Conservation (phyloP, 306 rosid genomes). For the Cicer pinnatifidum region DNA sequence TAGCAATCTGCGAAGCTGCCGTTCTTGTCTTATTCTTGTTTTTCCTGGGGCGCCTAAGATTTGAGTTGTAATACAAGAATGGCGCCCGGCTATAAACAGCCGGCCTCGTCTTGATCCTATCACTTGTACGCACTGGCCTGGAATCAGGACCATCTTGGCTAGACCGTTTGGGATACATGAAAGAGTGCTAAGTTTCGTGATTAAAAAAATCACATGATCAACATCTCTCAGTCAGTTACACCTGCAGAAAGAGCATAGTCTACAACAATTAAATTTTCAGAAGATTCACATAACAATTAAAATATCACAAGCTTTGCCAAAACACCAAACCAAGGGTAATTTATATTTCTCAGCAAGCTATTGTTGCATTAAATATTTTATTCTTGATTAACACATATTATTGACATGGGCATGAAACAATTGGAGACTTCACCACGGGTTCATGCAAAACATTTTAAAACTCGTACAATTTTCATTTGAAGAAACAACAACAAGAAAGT, state of each 20-base stretch:
- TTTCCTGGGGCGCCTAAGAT: slow-evolving; percentile 54
- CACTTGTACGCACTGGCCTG: slow-evolving; percentile 74
- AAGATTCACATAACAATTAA: slow-evolving; percentile 10
- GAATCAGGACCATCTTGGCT: slow-evolving; percentile 62
- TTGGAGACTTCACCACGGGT: neutral
- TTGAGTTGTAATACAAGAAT: slow-evolving; percentile 53
- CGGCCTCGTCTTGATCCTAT: slow-evolving; percentile 70
- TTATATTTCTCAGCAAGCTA: slow-evolving; percentile 27
- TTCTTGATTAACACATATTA: slow-evolving; percentile 8
- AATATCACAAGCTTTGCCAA: slow-evolving; percentile 18
- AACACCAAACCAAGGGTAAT: slow-evolving; percentile 1
- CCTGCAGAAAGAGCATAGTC: slow-evolving; percentile 46
- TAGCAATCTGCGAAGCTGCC: slow-evolving; percentile 83
- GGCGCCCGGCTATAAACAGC: slow-evolving; percentile 55
- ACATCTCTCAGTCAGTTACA: slow-evolving; percentile 38
- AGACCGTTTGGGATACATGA: slow-evolving; percentile 76
- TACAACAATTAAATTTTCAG: slow-evolving; percentile 26
- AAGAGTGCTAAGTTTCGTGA: slow-evolving; percentile 41
- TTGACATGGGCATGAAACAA: slow-evolving; percentile 1
- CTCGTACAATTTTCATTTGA: neutral
- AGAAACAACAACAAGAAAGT: neutral
- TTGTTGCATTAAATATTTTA: neutral
- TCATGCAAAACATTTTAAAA: slow-evolving; percentile 7
- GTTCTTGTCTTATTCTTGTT: slow-evolving; percentile 70
- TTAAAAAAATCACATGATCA: slow-evolving; percentile 37